These are phyloP conservation scores for Epichloe amarillans DNA, from an alignment of 2,329 filamentous ascomycete genomes.

Conservation along the genomic window DNA sequence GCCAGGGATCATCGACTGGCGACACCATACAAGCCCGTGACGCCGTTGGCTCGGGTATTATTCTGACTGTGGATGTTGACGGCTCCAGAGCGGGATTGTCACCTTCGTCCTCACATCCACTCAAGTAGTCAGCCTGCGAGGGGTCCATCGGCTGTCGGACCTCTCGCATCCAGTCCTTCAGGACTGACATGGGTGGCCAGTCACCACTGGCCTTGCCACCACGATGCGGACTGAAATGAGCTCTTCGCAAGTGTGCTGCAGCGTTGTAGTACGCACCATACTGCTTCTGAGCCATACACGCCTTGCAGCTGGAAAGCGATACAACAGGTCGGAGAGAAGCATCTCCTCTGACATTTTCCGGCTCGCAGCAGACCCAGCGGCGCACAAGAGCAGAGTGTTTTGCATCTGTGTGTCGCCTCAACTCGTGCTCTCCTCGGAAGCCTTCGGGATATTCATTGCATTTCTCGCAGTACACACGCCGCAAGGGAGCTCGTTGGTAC, in stretches of 20 bases:
- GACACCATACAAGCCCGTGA: constrained; percentile 4
- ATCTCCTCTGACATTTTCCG: constrained; percentile 22
- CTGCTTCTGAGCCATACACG: constrained; percentile 41
- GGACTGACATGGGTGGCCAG: constrained; percentile 43
- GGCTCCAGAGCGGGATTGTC: constrained; percentile 17
- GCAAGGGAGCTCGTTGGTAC: constrained; percentile 44
- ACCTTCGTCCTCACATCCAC: constrained; percentile 24
- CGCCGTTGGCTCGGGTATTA: constrained; percentile 7
- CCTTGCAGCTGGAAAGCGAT: constrained; percentile 41
- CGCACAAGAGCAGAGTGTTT: constrained; percentile 42
- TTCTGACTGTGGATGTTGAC: constrained; percentile 1
- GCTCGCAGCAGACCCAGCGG: constrained; percentile 43
- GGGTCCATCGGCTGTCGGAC: constrained; percentile 36
- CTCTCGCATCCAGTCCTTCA: constrained; percentile 49
- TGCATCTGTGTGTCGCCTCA: constrained; percentile 52
- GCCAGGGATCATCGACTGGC: constrained; percentile 11
- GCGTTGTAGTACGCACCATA: constrained; percentile 48
- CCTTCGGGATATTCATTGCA: constrained; percentile 76
- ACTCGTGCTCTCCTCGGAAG: constrained; percentile 82
- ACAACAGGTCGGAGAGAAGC: constrained; percentile 33
- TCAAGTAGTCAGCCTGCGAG: constrained; percentile 3
- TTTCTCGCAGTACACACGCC: constrained; percentile 61
- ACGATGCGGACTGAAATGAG: constrained; percentile 42
- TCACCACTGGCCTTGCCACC: constrained; percentile 44
- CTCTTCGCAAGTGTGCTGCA: constrained; percentile 42